A percentile compares a stretch with the other conserved stretches of the same genome.
These are phyloP conservation scores for Bertia moriformis DNA, from an alignment of 2,329 filamentous ascomycete species.

Conservation along the genomic window DNA sequence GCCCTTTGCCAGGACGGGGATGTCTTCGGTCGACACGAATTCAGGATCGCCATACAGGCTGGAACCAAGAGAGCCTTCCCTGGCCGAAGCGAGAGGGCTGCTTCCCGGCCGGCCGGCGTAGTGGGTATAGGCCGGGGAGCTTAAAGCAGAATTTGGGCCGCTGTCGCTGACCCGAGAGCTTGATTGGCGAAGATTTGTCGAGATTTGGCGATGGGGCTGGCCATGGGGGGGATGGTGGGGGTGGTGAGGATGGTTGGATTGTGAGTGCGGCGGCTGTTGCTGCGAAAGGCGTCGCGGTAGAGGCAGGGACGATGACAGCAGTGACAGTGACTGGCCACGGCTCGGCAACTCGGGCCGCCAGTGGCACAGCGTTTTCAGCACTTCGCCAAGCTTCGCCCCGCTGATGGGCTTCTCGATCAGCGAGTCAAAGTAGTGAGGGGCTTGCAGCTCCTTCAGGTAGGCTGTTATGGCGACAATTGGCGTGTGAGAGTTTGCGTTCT, in stretches of 20 bases:
- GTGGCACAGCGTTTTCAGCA: conserved; percentile 73
- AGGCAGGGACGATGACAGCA: conserved; percentile 33
- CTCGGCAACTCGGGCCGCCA: conserved; percentile 65
- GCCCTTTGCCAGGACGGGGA: conserved; percentile 61
- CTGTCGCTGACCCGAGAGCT: conserved; percentile 35
- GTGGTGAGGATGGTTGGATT: too few relatives aligned
- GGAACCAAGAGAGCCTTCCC: conserved; percentile 77
- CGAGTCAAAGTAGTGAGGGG: conserved; percentile 88
- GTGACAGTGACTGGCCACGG: conserved; percentile 22
- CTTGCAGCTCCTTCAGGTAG: conserved; percentile 92
- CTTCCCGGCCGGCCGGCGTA: conserved; percentile 45
- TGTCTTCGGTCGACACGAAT: conserved; percentile 62
- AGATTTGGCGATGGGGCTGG: too few relatives aligned
- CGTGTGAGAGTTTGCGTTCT: conserved; percentile 85
- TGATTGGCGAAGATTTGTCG: conserved; percentile 51
- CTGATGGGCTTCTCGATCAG: conserved; percentile 95
- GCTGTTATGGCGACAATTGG: conserved; percentile 94
- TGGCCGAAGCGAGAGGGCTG: conserved; percentile 66
- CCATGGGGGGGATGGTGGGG: too few relatives aligned
- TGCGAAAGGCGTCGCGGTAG: too few relatives aligned
- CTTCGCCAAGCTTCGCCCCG: conserved; percentile 76
- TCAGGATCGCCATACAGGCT: conserved; percentile 80
- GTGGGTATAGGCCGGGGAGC: too few relatives aligned
- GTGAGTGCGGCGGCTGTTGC: too few relatives aligned
- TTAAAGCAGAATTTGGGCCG: too few relatives aligned